Conservation (phyloP, 768 basidiomycete species). For the Russula dissimulans region DNA sequence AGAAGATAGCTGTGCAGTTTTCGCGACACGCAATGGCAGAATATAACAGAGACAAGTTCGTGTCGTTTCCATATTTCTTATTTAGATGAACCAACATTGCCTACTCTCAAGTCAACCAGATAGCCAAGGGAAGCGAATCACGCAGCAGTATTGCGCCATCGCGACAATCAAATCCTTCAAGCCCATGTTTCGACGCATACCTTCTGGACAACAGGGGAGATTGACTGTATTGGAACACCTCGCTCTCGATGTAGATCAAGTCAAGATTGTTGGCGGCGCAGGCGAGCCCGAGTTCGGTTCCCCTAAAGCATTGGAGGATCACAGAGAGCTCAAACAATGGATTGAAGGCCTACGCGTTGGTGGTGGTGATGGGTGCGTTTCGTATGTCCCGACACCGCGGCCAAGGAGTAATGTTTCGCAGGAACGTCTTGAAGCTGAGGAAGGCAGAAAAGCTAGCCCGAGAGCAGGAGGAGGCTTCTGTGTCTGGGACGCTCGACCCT, state of each 20-base stretch:
- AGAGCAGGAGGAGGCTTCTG: conserved; percentile 2
- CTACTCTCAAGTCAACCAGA: conserved; percentile 15
- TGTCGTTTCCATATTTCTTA: neutral
- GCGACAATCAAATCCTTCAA: conserved; percentile 42
- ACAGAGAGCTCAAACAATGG: conserved; percentile 40
- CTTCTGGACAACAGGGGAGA: conserved; percentile 30
- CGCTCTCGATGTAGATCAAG: conserved; percentile 42
- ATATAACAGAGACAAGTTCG: conserved; percentile 33
- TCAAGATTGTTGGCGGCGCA: conserved; percentile 36
- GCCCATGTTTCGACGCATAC: conserved; percentile 44
- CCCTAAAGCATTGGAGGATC: conserved; percentile 38
- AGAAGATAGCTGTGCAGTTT: conserved; percentile 45
- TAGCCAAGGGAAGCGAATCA: conserved; percentile 29
- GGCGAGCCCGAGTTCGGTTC: conserved; percentile 42
- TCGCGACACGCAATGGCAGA: conserved; percentile 39
- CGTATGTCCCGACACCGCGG: neutral
- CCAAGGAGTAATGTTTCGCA: conserved; percentile 17
- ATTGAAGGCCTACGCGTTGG: conserved; percentile 42
- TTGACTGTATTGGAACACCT: conserved; percentile 37
- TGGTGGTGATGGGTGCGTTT: conserved; percentile 54
- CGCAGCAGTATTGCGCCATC: conserved; percentile 38
- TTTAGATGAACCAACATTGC: neutral
- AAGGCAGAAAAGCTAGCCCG: conserved; percentile 26
- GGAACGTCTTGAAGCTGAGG: conserved; percentile 39
- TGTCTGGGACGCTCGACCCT: neutral